Evolutionary conservation across 306 rosid species (phyloP), one percentile per base, ranked within the genome.

Genomic region (Glycine latifolia): DNA sequence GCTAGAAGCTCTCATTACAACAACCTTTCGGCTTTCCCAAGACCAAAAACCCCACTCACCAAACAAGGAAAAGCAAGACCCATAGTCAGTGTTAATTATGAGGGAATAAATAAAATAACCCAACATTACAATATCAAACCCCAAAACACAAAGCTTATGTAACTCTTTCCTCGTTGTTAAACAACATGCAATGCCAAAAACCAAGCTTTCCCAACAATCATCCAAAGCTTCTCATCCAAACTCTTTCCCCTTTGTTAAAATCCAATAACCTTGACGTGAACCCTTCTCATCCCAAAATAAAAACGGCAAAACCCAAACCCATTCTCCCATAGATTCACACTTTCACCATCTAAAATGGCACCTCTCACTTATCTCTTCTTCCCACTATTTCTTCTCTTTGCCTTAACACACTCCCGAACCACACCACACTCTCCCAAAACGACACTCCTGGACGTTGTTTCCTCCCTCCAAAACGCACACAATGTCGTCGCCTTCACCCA

Each of bases 391-490:
- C 33, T 80, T 67, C 16, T 90, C 35, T 14, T 75, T 4, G 58
- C 1, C 10, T 4, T 11, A 10, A 77, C 71, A 8, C 87, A 71
- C 61, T 83, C 90, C 35, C 86, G 96, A 11, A 89, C 31, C 76
- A 67, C 61, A 16, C 82, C 79, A 0, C 58, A 5, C 0, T 11
- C 5, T 69, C 35, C 80, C 31, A 79, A 83, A 69, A 90, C 94
- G 73, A 71, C 94, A 12, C 11, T 85, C 6, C 90, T 94, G 70
- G 86, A 91, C 60, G 94, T 91, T 65, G 77, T 83, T 4, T 85
- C 91, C 41, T 81, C 90, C 35, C 82, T 89, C 43, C 81, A 55
- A 20, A 82, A 67, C 2, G 85, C 90, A 8, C 63, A 37, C 8
- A 81, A 55, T 8, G 52, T 62, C 60, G 47, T 85, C 44, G 46